Evolutionary conservation across 768 basidiomycete species (phyloP), one percentile per base, ranked within the genome.

Genomic region (Coprinellus micaceus): DNA sequence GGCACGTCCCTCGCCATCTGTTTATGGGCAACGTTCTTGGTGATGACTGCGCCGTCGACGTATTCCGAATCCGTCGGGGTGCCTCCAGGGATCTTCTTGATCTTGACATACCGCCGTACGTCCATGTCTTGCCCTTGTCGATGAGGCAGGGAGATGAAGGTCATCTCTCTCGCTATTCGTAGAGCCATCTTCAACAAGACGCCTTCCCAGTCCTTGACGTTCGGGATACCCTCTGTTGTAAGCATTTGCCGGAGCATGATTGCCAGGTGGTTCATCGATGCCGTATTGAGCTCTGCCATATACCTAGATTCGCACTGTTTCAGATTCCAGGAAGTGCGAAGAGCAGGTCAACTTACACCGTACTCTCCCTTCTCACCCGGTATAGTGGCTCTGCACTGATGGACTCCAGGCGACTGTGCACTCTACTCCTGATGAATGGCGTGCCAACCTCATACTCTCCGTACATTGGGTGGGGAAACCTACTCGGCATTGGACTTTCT

Each of bases 51-150:
- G 12, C 97, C 97, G 53, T 94, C 90, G 44, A 99, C 92, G 67
- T 94, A 98, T 74, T 99, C 97, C 4, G 94, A 97, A 69, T 99
- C 93, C 25, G 77, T 82, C 19, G 96, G 94, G 36, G 82, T 77
- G 3, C 97, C 97, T 22, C 97, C 97, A 0, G 97, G 96, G 15
- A 98, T 89, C 72, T 96, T 96, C 77, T 99, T 98, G 71, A 98
- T 95, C 74, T 98, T 98, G 46, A 98, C 94, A 63, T 96, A 97
- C 37, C 88, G 83, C 29, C 96, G 80, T 22, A 97, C 88, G 69
- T 98, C 97, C 85, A 98, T 94, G 60, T 92, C 90, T 63, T 94
- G 91, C 1, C 93, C 93, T 66, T 91, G 86, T 4, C 86, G 82
- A 60, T 91, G 85, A 48, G 80, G 78, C 24, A 79, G 67, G 5